phyloP scores from a whole-genome alignment of 2,329 filamentous ascomycete genomes.

The Pseudogymnoascus sp. region DNA sequence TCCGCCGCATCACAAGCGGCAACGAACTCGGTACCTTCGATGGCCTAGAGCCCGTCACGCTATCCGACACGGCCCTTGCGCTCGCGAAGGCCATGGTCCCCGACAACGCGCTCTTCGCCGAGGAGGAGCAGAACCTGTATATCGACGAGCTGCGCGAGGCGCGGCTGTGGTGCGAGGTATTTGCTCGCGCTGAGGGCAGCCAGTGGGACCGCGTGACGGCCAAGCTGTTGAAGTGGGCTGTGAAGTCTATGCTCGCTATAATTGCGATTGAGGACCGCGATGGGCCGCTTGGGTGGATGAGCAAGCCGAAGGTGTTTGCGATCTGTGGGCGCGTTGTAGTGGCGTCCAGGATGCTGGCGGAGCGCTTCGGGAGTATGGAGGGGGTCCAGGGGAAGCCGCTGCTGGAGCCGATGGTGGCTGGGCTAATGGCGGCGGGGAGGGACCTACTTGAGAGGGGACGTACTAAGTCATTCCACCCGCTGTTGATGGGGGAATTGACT shows the following conservation, averaged over 20 bases:
- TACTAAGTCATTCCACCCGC: not conserved
- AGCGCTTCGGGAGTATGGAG: not conserved
- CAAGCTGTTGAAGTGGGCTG: not conserved
- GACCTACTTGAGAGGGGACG: not conserved
- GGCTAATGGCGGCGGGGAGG: not conserved
- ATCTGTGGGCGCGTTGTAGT: slow-evolving; percentile 43
- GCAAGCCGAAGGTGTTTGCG: slow-evolving; percentile 60
- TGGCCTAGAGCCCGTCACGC: not conserved
- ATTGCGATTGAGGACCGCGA: slow-evolving; percentile 39
- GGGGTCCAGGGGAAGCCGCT: not conserved
- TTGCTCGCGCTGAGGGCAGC: slow-evolving; percentile 14
- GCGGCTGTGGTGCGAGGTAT: slow-evolving; percentile 49
- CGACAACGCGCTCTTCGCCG: slow-evolving; percentile 68
- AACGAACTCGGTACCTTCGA: not conserved
- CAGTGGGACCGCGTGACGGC: slow-evolving; percentile 1
- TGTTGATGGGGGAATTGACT: slow-evolving; percentile 2
- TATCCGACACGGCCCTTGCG: slow-evolving; percentile 8
- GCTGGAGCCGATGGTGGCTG: not conserved
- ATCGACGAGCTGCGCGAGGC: slow-evolving; percentile 74
- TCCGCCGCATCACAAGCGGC: slow-evolving; percentile 11
- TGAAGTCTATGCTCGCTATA: slow-evolving; percentile 12
- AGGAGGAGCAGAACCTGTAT: slow-evolving; percentile 94
- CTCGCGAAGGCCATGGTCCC: slow-evolving; percentile 42
- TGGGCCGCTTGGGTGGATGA: slow-evolving; percentile 66
- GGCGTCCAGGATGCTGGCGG: slow-evolving; percentile 18